A percentile compares a stretch with the other conserved stretches of the same genome.
These are phyloP conservation scores for Tulasnella calospora DNA, from an alignment of 768 basidiomycete genomes.

Conservation along the genomic window DNA sequence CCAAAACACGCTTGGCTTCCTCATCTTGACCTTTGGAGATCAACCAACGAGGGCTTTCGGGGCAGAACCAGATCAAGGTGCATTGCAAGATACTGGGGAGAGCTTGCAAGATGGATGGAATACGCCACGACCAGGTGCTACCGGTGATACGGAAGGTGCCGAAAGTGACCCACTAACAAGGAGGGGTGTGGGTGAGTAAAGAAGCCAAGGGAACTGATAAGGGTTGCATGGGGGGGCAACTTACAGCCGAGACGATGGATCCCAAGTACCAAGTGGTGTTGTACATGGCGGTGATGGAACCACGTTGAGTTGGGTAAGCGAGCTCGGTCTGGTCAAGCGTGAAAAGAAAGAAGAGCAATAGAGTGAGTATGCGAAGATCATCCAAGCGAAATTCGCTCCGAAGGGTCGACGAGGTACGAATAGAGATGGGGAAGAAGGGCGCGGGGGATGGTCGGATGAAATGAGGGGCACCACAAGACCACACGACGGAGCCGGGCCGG, in stretches of 20 bases:
- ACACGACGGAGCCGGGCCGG: neutral
- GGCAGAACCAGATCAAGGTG: slow-evolving; percentile 54
- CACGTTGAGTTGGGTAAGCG: slow-evolving; percentile 58
- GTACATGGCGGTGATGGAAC: slow-evolving; percentile 32
- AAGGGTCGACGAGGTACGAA: neutral
- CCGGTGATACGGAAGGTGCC: slow-evolving; percentile 40
- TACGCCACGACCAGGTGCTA: slow-evolving; percentile 39
- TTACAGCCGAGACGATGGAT: slow-evolving; percentile 44
- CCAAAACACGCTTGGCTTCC: slow-evolving; percentile 55
- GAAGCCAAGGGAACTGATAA: neutral
- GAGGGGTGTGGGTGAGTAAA: too few species aligned
- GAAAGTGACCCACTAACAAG: slow-evolving; percentile 47
- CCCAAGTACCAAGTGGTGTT: slow-evolving; percentile 75
- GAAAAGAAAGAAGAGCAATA: neutral
- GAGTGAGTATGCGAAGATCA: neutral
- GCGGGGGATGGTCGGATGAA: too few species aligned
- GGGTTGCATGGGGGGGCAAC: neutral
- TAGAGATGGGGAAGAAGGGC: too few species aligned
- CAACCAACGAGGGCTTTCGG: slow-evolving; percentile 64
- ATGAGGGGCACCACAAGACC: too few species aligned
- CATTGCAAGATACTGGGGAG: slow-evolving; percentile 54
- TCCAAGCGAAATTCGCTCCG: neutral
- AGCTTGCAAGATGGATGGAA: slow-evolving; percentile 60
- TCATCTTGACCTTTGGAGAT: slow-evolving; percentile 50
- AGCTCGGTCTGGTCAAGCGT: slow-evolving; percentile 33